Evolutionary conservation across 1,139 yeast species (phyloP), one percentile per base, ranked within the genome.

Genomic region (Kazachstania sp.): DNA sequence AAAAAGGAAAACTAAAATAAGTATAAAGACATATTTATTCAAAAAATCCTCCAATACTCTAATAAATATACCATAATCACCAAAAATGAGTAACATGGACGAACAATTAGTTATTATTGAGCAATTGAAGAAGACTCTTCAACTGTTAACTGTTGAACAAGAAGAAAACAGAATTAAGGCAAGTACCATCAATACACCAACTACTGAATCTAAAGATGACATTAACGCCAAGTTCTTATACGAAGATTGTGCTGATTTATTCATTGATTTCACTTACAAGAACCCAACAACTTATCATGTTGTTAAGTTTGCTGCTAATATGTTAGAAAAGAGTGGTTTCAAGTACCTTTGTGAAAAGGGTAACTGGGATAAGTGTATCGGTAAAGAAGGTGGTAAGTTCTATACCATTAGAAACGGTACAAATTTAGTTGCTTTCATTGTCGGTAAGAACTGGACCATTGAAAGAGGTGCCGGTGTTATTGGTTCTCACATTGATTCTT

Each of bases 211-310:
- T 28, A 32, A 40, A 13, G 39, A 42, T 34, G 45, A 41, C 13
- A 3, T 32, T n/a, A 37, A n/a, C 34, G 41, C 46, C 23, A 37
- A 47, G 39, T 61, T 62, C 45, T 69, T 62, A 52, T 72, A 60
- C 54, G 65, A 68, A 37, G 54, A 60, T 26, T 73, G 71, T 54
- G 70, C 83, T 23, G 62, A 72, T 13, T 69, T 73, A 32, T 81
- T 78, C 60, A 72, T 81, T 42, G 73, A 76, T 44, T 81, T 81
- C 66, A 79, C 84, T 42, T 74, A 74, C 55, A 61, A 69, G 32
- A 75, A 73, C 55, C 87, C 87, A 39, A 81, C 86, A 16, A 77
- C 79, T 26, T 79, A 68, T 65, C 86, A 81, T 57, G 83, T 75
- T 23, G 75, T 79, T 11, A 56, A 69, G 18, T 67, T 70, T 56